Base-by-base conservation (phyloP, 371 early-diverging fungal species). In the Rozella allomycis region DNA sequence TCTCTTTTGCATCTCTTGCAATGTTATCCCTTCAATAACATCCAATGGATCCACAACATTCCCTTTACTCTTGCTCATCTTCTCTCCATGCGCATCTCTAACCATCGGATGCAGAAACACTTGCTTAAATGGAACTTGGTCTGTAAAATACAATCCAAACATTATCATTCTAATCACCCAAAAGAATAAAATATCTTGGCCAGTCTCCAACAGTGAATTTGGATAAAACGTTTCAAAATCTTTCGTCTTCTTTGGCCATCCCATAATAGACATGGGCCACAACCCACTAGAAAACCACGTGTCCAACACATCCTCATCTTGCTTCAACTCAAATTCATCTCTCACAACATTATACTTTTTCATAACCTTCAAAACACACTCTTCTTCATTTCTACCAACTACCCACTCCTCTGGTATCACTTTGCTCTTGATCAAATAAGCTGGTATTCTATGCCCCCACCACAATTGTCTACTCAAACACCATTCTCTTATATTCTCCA, bases 101-200 rank as follows among this genome's bases (percentile, higher is more conserved):
- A 99, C 85, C 78, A 99, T 82, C 25, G 96, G 88, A 51, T 99
- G 99, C 50, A 93, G 86, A 53, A 90, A 77, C 13, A 65, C 54
- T 25, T 34, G 72, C 25, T 73, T 67, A 59, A 99, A 99, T 8
- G 99, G 99, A 21, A 81, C 71, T 46, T 79, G 50, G 16, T 86
- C 91, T 3, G 91, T 90, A 35, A 97, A 56, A 49, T 91, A 79
- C 37, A 85, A 71, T 43, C 91, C 82, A 35, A 97, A 50, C 97
- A 99, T 97, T 22, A 96, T 93, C 99, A 99, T 99, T 42, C 99
- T 72, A 3, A 97, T 97, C 23, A 97, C 97, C 99, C 99, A 98
- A 72, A 96, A 97, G 75, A 97, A 97, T 35, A 99, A 50, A 58
- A 99, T 99, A 58, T 99, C 99, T 72, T 77, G 78, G 12, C 99